Conservation (phyloP, 2,329 filamentous ascomycete genomes). For the Alternaria brassicicola region DNA sequence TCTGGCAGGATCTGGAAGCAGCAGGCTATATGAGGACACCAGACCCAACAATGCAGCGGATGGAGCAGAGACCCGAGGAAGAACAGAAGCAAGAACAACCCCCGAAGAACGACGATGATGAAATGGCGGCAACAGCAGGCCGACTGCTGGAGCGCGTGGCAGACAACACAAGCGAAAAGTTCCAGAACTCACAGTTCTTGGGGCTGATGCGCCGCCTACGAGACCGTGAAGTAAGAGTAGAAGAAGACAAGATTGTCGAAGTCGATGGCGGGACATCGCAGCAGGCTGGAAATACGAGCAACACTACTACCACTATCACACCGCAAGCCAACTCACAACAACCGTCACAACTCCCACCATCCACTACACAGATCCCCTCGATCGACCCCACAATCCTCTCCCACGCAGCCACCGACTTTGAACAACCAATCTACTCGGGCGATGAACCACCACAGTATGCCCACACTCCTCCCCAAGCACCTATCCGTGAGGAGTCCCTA, state of each 20-base stretch:
- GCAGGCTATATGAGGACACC: constrained; percentile 38
- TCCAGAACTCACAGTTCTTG: constrained; percentile 78
- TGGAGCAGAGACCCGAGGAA: constrained; percentile 37
- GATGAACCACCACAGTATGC: constrained; percentile 12
- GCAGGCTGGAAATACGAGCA: not conserved
- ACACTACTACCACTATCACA: not conserved
- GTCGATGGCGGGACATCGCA: constrained; percentile 41
- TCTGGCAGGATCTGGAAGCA: constrained; percentile 40
- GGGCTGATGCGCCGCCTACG: constrained; percentile 77
- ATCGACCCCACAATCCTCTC: constrained; percentile 39
- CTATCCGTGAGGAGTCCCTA: constrained; percentile 14
- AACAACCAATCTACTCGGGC: constrained; percentile 35
- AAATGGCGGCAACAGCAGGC: constrained; percentile 73
- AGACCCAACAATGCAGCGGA: constrained; percentile 16
- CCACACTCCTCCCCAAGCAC: not conserved
- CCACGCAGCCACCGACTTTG: constrained; percentile 41
- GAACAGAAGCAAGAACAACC: constrained; percentile 34
- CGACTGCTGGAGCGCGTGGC: constrained; percentile 72
- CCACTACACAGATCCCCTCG: constrained; percentile 25
- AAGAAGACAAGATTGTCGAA: constrained; percentile 71
- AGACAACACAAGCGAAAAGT: constrained; percentile 73
- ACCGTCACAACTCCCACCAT: not conserved
- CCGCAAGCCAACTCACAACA: not conserved
- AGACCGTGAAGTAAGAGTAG: constrained; percentile 72
- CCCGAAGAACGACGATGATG: constrained; percentile 61